Conservation (phyloP, 495 filamentous ascomycete species). For the Penicillium canariense region DNA sequence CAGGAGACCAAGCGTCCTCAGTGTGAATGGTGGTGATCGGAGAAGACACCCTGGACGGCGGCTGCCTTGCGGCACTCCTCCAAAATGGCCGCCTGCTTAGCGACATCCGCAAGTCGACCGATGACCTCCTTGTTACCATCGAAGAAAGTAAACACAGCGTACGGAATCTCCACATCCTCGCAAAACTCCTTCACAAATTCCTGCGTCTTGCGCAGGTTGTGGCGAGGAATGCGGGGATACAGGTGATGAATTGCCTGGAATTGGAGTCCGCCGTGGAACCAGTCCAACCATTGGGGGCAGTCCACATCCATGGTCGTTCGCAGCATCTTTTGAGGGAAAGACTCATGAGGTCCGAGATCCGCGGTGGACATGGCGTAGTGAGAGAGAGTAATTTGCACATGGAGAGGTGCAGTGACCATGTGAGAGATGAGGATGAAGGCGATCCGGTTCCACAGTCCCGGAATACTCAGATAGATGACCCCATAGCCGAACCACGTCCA, state of each 20-base stretch:
- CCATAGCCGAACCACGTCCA: constrained; percentile 94
- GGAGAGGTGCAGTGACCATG: constrained; percentile 78
- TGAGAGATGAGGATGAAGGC: constrained; percentile 83
- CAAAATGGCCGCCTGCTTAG: constrained; percentile 79
- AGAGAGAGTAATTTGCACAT: constrained; percentile 92
- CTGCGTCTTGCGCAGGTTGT: constrained; percentile 84
- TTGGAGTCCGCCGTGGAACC: constrained; percentile 94
- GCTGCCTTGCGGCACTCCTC: constrained; percentile 75
- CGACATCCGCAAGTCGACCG: constrained; percentile 79
- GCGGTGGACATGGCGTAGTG: constrained; percentile 97
- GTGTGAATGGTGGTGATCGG: constrained; percentile 20
- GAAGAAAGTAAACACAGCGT: constrained; percentile 89
- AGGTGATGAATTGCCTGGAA: constrained; percentile 96
- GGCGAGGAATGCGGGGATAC: constrained; percentile 85
- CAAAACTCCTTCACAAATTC: constrained; percentile 86
- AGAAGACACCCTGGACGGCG: constrained; percentile 39
- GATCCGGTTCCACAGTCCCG: constrained; percentile 64
- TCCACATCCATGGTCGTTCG: constrained; percentile 98
- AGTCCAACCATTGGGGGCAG: constrained; percentile 92
- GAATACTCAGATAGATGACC: constrained; percentile 77
- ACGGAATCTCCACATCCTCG: constrained; percentile 87
- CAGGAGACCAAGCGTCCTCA: neutral
- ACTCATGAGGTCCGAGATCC: constrained; percentile 81
- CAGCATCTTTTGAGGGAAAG: constrained; percentile 94
- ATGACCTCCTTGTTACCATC: constrained; percentile 90